A percentile compares a stretch with the other conserved stretches of the same genome.
Conservation (phyloP, 331 rosid genomes). For the Rosa hybrid region DNA sequence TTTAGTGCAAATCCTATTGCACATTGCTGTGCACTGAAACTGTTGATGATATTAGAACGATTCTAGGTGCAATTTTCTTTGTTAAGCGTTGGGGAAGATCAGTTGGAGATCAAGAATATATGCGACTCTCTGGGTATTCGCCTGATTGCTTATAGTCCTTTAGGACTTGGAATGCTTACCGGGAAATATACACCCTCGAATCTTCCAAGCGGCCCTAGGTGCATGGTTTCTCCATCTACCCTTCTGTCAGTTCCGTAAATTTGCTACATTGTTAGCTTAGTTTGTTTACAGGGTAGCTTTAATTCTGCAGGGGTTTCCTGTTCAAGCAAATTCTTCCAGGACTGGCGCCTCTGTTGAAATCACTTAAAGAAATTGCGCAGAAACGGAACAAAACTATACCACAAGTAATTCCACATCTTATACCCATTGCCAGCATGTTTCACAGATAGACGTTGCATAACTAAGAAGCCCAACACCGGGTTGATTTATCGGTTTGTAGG, state of each 20-base stretch:
- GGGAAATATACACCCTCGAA: constrained; percentile 83
- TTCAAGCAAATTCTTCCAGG: constrained; percentile 93
- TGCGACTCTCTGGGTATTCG: constrained; percentile 87
- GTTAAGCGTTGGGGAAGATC: constrained; percentile 85
- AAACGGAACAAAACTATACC: constrained; percentile 74
- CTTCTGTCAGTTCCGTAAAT: not conserved
- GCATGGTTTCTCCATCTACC: constrained; percentile 15
- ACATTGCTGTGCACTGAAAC: not conserved
- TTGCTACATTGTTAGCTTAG: not conserved
- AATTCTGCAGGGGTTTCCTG: constrained; percentile 54
- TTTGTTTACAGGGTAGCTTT: not conserved
- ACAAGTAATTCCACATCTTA: constrained; percentile 43
- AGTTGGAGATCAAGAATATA: constrained; percentile 71
- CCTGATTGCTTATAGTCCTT: constrained; percentile 89
- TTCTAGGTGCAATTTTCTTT: constrained; percentile 85
- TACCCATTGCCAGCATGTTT: not conserved
- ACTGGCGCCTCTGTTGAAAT: constrained; percentile 63
- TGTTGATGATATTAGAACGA: constrained; percentile 7
- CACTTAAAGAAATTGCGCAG: constrained; percentile 62
- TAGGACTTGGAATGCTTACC: constrained; percentile 98
- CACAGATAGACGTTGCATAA: not conserved
- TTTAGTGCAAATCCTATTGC: not conserved
- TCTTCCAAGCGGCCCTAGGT: constrained; percentile 93
- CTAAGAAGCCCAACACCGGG: not conserved
- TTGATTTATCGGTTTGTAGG: constrained; percentile 39